Conservation (phyloP, 1,284 basidiomycete species). For the Schizophyllum commune region DNA sequence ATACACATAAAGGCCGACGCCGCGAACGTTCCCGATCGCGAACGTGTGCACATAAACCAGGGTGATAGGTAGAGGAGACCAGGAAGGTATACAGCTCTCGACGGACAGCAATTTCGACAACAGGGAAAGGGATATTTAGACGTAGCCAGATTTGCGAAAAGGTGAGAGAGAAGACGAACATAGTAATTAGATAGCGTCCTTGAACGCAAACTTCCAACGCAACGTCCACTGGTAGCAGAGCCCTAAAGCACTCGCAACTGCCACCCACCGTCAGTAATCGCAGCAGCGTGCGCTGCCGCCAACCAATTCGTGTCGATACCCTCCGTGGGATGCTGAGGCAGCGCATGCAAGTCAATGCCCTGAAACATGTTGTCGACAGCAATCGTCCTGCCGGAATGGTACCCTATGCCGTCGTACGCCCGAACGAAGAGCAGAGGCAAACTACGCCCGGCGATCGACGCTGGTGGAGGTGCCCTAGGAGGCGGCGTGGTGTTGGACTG, state of each 20-base stretch:
- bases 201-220: too few relatives aligned
- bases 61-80: too few relatives aligned
- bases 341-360: conserved; percentile 45
- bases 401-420: conserved; percentile 69
- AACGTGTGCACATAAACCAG: too few relatives aligned
- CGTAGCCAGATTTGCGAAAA: too few relatives aligned
- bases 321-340: conserved; percentile 27
- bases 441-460: conserved; percentile 52
- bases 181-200: too few relatives aligned
- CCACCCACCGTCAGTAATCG: conserved; percentile 60
- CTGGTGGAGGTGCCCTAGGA: conserved; percentile 23
- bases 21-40: too few relatives aligned
- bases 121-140: too few relatives aligned
- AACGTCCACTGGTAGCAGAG: background rate
- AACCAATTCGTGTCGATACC: conserved; percentile 55
- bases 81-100: too few relatives aligned
- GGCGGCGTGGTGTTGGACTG: conserved; percentile 2
- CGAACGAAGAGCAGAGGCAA: conserved; percentile 70
- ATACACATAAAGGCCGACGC: too few relatives aligned
- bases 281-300: conserved; percentile 53
- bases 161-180: too few relatives aligned
- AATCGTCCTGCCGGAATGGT: conserved; percentile 78
- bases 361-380: conserved; percentile 77
- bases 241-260: conserved; percentile 64
- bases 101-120: too few relatives aligned